Evolutionary conservation across 1,139 yeast genomes (phyloP), one percentile per base, ranked within the genome.

Genomic region (Yarrowia galli): DNA sequence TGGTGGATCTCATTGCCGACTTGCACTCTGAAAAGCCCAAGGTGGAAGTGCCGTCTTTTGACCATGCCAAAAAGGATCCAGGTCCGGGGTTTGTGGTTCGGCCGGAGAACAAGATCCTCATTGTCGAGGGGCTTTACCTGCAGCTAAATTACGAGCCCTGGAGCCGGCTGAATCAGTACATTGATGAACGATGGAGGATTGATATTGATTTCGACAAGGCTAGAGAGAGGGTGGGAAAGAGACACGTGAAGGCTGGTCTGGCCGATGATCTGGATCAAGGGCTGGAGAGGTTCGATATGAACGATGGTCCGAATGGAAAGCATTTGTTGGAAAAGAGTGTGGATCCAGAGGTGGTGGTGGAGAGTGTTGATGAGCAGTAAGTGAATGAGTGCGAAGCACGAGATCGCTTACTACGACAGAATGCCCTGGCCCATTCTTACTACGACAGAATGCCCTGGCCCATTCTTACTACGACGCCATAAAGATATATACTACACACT

Each of bases 241-340:
- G 98, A 68, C 98, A 93, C 76, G 72, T 92, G 20, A 79, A 78
- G 15, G 84, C 93, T 8, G 97, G 97, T 0, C 82, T 93, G 23
- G 89, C 85, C 0, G 69, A 75, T 0, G 79, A 81, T 3, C 73
- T 84, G n/a, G 83, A 85, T 68, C 87, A 84, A 66, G 98, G 97
- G 0, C 77, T 79, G 18, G 81, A 78, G 15, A 81, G 93, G 56
- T 93, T 88, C 15, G 87, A 86, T 69, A 78, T 81, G 9, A 92
- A 90, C 75, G 98, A 92, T 76, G 76, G 85, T 61, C 79, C 84
- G 7, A 93, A 93, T 75, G 97, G 93, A 0, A 74, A 77, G 53
- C 82, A 85, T 68, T 84, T 92, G 9, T 73, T 82, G 65, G 74
- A 72, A 3, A 76, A 87, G 69, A 83, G 88, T 49, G 72, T 75